These are phyloP conservation scores for Byssothecium circinans DNA, from an alignment of 2,329 filamentous ascomycete genomes.

Conservation along the genomic window DNA sequence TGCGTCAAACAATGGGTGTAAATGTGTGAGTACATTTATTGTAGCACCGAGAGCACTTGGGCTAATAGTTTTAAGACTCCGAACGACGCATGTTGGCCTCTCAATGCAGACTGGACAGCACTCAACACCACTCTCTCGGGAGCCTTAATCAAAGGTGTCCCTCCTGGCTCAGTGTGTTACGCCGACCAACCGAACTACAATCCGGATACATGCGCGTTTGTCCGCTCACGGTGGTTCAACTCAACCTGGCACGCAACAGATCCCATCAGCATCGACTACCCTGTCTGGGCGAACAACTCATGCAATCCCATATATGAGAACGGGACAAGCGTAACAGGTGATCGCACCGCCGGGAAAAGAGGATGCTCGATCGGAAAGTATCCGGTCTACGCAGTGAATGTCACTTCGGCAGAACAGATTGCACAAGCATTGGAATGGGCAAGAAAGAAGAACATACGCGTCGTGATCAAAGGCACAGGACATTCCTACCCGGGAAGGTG, in stretches of 20 bases:
- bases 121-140: constrained; percentile 26
- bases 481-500: constrained; percentile 27
- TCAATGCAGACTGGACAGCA: constrained; percentile 17
- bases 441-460: constrained; percentile 20
- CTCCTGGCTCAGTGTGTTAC: constrained; percentile 35
- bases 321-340: constrained; percentile 32
- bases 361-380: constrained; percentile 29
- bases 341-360: constrained; percentile 19
- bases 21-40: not conserved
- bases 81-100: constrained; percentile 24
- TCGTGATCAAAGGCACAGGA: constrained; percentile 32
- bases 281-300: constrained; percentile 32
- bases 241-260: constrained; percentile 29
- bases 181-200: constrained; percentile 21
- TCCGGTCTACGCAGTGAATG: constrained; percentile 34
- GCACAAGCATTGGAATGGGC: constrained; percentile 27
- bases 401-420: constrained; percentile 21
- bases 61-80: constrained; percentile 13
- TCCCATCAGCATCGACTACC: constrained; percentile 34
- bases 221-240: constrained; percentile 31
- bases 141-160: constrained; percentile 19
- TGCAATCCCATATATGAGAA: constrained; percentile 35
- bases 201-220: constrained; percentile 18
- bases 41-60: too few relatives aligned
- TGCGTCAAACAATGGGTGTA: not conserved